phyloP scores from a whole-genome alignment of 768 basidiomycete genomes.

The Hygrocybe punicea region DNA sequence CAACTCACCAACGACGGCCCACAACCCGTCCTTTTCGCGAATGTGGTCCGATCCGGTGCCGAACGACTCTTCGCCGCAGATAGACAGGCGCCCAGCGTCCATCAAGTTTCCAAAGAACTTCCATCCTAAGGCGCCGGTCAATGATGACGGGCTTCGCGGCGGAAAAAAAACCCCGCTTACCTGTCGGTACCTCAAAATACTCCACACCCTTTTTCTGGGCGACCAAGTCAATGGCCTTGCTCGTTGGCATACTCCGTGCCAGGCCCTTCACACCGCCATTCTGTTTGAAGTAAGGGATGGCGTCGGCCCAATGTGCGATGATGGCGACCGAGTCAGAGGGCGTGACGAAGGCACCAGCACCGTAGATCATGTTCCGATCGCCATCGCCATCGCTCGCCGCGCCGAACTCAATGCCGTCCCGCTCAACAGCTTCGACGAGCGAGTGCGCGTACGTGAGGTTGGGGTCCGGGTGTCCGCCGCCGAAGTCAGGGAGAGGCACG shows the following conservation, averaged over 20 bases:
- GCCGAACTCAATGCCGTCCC: conserved; percentile 81
- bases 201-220: conserved; percentile 91
- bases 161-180: conserved; percentile 41
- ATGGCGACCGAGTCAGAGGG: conserved; percentile 97
- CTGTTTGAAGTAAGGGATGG: conserved; percentile 88
- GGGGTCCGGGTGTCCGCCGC: conserved; percentile 96
- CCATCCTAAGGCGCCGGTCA: conserved; percentile 63
- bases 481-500: conserved; percentile 89
- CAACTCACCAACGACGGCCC: conserved; percentile 87
- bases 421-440: conserved; percentile 90
- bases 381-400: conserved; percentile 98
- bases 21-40: conserved; percentile 98
- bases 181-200: conserved; percentile 95
- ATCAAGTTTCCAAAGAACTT: conserved; percentile 99
- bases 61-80: conserved; percentile 99
- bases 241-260: conserved; percentile 96
- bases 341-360: conserved; percentile 95
- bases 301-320: conserved; percentile 94
- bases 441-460: conserved; percentile 96
- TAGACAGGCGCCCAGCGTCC: conserved; percentile 96
- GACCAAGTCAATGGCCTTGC: conserved; percentile 93
- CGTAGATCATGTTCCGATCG: conserved; percentile 99
- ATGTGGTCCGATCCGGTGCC: conserved; percentile 99
- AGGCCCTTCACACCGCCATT: conserved; percentile 90
- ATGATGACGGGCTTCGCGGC: neutral